Percentiles rank a stretch among this genome's conserved stretches.
These are phyloP conservation scores for Geotrichum candidum DNA, from an alignment of 1,139 yeast species.

Conservation along the genomic window DNA sequence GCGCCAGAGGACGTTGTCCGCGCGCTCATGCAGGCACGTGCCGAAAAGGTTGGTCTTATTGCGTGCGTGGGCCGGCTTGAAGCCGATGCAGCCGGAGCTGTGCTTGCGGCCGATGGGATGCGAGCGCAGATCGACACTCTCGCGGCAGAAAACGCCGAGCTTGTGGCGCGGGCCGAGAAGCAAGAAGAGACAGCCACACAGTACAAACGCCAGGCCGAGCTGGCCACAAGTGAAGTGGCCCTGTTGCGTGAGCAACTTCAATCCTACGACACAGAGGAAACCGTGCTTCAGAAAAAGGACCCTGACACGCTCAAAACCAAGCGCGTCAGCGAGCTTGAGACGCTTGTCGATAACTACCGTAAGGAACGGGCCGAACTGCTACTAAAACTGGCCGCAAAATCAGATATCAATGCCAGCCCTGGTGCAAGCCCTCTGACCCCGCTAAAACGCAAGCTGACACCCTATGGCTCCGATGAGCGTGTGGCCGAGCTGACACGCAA, in stretches of 20 bases:
- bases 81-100: conserved; percentile 30
- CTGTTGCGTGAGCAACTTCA: conserved; percentile 48
- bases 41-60: conserved; percentile 32
- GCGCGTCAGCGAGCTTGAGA: conserved; percentile 43
- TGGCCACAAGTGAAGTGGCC: conserved; percentile 58
- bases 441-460: conserved; percentile 16
- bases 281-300: conserved; percentile 24
- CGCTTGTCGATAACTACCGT: conserved; percentile 53
- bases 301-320: conserved; percentile 24
- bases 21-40: conserved; percentile 31
- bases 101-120: conserved; percentile 29
- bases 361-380: conserved; percentile 46
- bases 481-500: conserved; percentile 33
- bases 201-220: conserved; percentile 48
- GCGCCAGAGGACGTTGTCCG: conserved; percentile 34
- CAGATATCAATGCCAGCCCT: conserved; percentile 21
- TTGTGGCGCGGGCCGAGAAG: conserved; percentile 32
- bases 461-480: conserved; percentile 33
- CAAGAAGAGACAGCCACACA: conserved; percentile 39
- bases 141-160: conserved; percentile 36
- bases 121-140: conserved; percentile 34
- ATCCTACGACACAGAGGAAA: conserved; percentile 35
- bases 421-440: conserved; percentile 2
- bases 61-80: conserved; percentile 34
- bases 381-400: conserved; percentile 34